Conservation (phyloP, 305 asterid genomes). For the Solanum hybrid region DNA sequence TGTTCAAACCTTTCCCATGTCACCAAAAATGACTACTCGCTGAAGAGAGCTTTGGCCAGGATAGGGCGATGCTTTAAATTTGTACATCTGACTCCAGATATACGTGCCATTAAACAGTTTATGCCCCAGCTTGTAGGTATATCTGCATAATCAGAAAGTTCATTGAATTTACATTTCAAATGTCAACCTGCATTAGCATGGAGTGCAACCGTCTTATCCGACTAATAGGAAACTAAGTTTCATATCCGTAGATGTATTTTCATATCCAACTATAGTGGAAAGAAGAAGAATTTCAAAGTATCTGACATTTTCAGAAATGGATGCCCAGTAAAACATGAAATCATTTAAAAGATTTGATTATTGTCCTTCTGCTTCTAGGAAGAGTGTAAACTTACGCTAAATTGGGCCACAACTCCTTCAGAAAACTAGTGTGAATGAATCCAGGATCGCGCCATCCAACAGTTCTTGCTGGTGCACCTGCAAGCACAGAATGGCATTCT, state of each 20-base stretch:
- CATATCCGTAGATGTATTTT: background rate
- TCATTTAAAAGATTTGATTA: background rate
- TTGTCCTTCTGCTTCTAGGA: background rate
- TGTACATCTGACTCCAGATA: slow-evolving; percentile 48
- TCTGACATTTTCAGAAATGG: background rate
- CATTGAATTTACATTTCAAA: background rate
- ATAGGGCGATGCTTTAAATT: slow-evolving; percentile 76
- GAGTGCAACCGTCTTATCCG: background rate
- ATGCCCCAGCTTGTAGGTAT: slow-evolving; percentile 79
- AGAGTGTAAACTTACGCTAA: slow-evolving; percentile 24
- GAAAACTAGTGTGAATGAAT: slow-evolving; percentile 65
- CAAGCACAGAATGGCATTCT: slow-evolving; percentile 2
- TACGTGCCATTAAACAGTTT: slow-evolving; percentile 39
- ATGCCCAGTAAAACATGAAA: background rate
- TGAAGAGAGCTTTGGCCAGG: slow-evolving; percentile 90
- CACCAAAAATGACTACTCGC: slow-evolving; percentile 73
- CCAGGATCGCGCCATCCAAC: slow-evolving; percentile 99
- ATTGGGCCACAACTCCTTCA: slow-evolving; percentile 81
- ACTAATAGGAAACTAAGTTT: background rate
- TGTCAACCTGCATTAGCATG: background rate
- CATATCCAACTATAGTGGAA: background rate
- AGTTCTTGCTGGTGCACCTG: slow-evolving; percentile 89
- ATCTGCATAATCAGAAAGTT: slow-evolving; percentile 32
- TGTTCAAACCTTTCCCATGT: slow-evolving; percentile 79
- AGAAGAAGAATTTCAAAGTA: background rate